Evolutionary conservation across 768 basidiomycete genomes (phyloP), one percentile per base, ranked within the genome.

Genomic region (Coprinopsis marcescibilis): DNA sequence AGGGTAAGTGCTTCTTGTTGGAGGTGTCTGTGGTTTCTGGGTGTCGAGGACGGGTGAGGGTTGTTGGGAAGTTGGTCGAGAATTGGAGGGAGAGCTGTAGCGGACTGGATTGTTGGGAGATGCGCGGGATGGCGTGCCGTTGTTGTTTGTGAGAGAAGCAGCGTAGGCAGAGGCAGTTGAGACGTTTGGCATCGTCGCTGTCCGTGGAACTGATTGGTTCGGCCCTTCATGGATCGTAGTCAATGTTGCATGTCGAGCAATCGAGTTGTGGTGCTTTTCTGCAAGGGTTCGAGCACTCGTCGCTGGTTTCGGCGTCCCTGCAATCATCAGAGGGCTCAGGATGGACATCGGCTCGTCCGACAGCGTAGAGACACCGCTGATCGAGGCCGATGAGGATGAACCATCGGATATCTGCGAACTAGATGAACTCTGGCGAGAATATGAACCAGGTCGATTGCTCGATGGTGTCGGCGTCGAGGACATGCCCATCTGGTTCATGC

Each of bases 291-390:
- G 51, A 29, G 59, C 26, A 21, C 58, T 58, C 20, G 59, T 21
- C 35, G 37, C 29, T 19, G 64, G 58, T 41, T 64, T 63, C 12
- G 65, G 67, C 1, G 68, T 68, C n/a, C 49, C 56, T 21, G 58
- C 49, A 19, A 71, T 57, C 29, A 72, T 58, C 35, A 77, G 57
- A 1, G 75, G 75, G 47, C 71, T 72, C n/a, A 76, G 69, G 37
- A 72, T 67, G 49, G 63, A 67, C 17, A 60, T 35, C 1, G 74
- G 76, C 50, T 76, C 75, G 7, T 75, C 74, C 13, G 71, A 69
- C 29, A 75, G 53, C 17, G 53, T 30, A 35, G 66, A 43, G 23
- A 55, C 58, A 34, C 61, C 65, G 21, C 38, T 52, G 40, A 56
- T 52, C 11, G 57, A 55, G 48, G 57, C 55, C 14, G 58, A 47